These are phyloP conservation scores for Paspalum notatum DNA, from an alignment of 176 grass and related monocot species.

Conservation along the genomic window DNA sequence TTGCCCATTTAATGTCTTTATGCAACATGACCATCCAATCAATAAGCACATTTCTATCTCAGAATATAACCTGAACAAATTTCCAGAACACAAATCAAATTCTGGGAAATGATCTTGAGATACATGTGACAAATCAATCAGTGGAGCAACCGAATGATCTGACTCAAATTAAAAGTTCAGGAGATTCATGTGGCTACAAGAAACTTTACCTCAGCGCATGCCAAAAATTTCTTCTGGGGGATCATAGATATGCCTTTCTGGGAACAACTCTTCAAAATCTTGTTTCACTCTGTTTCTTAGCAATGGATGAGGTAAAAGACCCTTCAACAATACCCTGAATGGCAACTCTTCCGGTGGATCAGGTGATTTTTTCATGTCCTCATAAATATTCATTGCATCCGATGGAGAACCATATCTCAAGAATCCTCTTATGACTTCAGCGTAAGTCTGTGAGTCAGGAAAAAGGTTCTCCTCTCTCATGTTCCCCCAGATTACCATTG, in stretches of 20 bases:
- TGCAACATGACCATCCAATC: slow-evolving; percentile 19
- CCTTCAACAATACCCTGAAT: slow-evolving; percentile 89
- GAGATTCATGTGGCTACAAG: not conserved
- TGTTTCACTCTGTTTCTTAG: slow-evolving; percentile 93
- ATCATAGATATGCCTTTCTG: slow-evolving; percentile 91
- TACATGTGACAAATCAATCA: not conserved
- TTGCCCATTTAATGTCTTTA: not conserved
- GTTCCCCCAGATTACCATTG: slow-evolving; percentile 78
- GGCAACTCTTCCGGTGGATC: slow-evolving; percentile 83
- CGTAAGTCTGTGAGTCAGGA: slow-evolving; percentile 90
- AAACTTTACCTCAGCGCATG: slow-evolving; percentile 57
- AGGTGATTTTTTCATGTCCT: slow-evolving; percentile 90
- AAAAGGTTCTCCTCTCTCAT: slow-evolving; percentile 83
- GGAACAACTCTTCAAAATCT: slow-evolving; percentile 97
- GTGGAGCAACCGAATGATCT: slow-evolving; percentile 13
- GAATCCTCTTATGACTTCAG: slow-evolving; percentile 93
- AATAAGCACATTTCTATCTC: slow-evolving; percentile 10
- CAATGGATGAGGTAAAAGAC: slow-evolving; percentile 83
- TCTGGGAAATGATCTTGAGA: slow-evolving; percentile 21
- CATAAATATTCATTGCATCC: slow-evolving; percentile 96
- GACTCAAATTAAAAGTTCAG: not conserved
- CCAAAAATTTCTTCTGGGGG: slow-evolving; percentile 96
- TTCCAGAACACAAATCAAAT: slow-evolving; percentile 15
- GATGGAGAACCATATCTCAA: slow-evolving; percentile 88
- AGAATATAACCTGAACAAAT: slow-evolving; percentile 6